Evolutionary conservation across 2,329 filamentous ascomycete species (phyloP), one percentile per base, ranked within the genome.

Genomic region (Exophiala sp.): DNA sequence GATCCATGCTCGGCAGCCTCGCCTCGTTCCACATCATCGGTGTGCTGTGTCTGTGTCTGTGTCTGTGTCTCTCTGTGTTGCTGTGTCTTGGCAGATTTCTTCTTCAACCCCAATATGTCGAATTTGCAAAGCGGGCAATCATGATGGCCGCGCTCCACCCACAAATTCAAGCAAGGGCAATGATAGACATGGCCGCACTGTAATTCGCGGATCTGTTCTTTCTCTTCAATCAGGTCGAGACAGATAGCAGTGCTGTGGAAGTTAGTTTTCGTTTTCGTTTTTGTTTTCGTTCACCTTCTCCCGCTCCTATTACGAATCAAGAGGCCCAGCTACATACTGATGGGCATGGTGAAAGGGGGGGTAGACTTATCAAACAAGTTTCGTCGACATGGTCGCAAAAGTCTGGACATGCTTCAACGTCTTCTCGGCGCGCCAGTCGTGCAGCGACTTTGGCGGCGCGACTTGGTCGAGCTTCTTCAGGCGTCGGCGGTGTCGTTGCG

Each of bases 121-220:
- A 51, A 57, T 23, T 57, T 57, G 45, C 54, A 57, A 14, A 57
- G 34, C 13, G 54, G 54, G 22, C 54, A 57, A 11, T 57, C 54
- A 34, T 57, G 54, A 45, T 57, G 54, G 1, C 51, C 54, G 7
- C 54, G 23, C 41, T 57, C 54, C 13, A 57, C 54, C 54, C 54
- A 57, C 13, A 57, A 38, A 39, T 46, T 57, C 29, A 57, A 29
- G n/a, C 54, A 57, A 1, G 18, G 35, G 3, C 51, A 38, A 40
- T 57, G 54, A 29, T 54, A 57, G 14, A 57, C 51, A 16, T 57
- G 54, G 8, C 54, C 52, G 37, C 52, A 55, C 7, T 49, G 43
- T 18, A 57, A 21, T 44, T 57, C 52, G 32, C 55, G 52, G 19
- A 57, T 53, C 16, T 47, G 41, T 10, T 57, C 55, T n/a, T 46